A percentile compares a stretch with the other conserved stretches of the same genome.
Evolutionary conservation across 768 basidiomycete species (phyloP).

Genomic region (Auriscalpium vulgare): DNA sequence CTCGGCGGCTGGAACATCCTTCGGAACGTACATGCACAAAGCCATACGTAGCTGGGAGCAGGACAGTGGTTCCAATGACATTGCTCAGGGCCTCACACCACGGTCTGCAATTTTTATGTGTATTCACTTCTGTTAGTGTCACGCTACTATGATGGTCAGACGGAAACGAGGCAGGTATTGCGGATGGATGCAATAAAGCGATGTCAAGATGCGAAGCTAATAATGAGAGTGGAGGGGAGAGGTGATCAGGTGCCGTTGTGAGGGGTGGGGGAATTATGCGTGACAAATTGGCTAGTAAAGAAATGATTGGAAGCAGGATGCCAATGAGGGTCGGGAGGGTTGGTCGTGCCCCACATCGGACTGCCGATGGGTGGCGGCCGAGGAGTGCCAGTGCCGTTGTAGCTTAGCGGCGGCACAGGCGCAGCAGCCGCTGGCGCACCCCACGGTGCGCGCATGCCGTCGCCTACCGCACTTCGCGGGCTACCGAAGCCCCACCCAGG

Average conservation of each 20-base stretch:
- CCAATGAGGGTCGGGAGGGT: conserved; percentile 36
- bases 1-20: too few relatives aligned
- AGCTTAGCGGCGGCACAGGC: conserved; percentile 13
- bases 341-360: conserved; percentile 12
- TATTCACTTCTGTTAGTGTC: neutral
- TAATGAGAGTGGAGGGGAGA: conserved; percentile 3
- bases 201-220: conserved; percentile 18
- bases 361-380: conserved; percentile 15
- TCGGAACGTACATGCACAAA: too few relatives aligned
- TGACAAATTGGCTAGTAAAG: conserved; percentile 40
- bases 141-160: neutral
- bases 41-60: too few relatives aligned
- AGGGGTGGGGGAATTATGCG: conserved; percentile 45
- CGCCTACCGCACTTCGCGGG: neutral
- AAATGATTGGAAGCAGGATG: conserved; percentile 36
- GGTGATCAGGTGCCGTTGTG: conserved; percentile 23
- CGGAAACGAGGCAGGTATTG: conserved; percentile 18
- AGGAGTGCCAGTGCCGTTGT: conserved; percentile 7
- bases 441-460: conserved; percentile 2
- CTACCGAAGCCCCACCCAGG: conserved; percentile 1
- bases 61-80: too few relatives aligned
- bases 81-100: too few relatives aligned
- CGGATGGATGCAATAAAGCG: conserved; percentile 18
- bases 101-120: neutral
- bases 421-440: conserved; percentile 5